Base-by-base conservation (phyloP, 225 moss, liverwort and hornwort species). In the Polytrichum commune region DNA sequence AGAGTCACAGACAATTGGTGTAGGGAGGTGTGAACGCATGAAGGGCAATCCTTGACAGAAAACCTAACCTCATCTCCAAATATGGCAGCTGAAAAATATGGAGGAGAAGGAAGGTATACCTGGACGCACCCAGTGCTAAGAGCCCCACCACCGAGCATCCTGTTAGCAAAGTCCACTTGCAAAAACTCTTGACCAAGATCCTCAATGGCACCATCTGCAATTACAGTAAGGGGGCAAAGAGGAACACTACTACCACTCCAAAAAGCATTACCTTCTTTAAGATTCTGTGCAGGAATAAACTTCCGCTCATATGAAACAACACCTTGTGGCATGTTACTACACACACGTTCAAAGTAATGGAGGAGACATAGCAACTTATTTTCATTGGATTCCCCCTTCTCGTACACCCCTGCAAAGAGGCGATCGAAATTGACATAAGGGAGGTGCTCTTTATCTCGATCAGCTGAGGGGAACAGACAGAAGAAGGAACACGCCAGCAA, bases 401-500 rank as follows among this genome's bases (percentile, higher is more conserved):
- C 83, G 2, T 77, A 79, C 64, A 91, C 66, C 29, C 93, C 87
- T 72, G 83, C 69, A 55, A 89, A 96, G 69, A 96, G 76, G 5
- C 84, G 77, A 67, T 93, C 93, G 58, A 96, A 78, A 63, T 93
- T 96, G 70, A 92, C 70, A 29, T 83, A 64, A 1, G 79, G 79
- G 35, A 96, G 53, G 65, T 84, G 76, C 68, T 82, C 71, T 71
- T 68, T 77, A 74, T 70, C 55, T 46, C 87, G 75, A 53, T 84
- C 87, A 5, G 65, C 71, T 10, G 78, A 75, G 66, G 96, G 93
- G 70, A 87, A 92, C 20, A 96, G 81, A 65, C 96, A 96, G 55
- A 96, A 80, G 79, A 96, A 93, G 19, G 84, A 85, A 69, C 96
- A 96, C 6, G 93, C 87, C 70, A 96, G 70, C 60, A 96, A 77